phyloP scores from a whole-genome alignment of 140 eudicot species.

The Anethum foeniculum region DNA sequence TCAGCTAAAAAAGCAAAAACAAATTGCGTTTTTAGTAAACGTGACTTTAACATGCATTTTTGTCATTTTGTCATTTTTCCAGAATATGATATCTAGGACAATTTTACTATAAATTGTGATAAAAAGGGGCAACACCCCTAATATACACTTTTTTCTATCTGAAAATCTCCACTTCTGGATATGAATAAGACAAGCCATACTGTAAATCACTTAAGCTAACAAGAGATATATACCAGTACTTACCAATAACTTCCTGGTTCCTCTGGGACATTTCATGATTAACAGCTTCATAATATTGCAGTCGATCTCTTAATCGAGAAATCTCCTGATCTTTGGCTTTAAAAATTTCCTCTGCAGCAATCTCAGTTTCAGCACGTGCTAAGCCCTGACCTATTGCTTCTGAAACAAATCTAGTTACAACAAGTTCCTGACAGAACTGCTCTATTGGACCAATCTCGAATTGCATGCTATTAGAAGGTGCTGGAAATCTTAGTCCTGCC shows the following conservation, averaged over 20 bases:
- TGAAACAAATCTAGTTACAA: conserved; percentile 47
- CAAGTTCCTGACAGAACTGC: conserved; percentile 50
- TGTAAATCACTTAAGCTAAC: neutral
- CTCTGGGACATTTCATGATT: conserved; percentile 78
- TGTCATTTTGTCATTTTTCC: no score
- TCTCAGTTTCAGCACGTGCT: conserved; percentile 61
- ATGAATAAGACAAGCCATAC: neutral
- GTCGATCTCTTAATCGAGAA: conserved; percentile 47
- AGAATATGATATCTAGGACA: no score
- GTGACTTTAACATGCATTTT: no score
- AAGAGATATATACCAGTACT: neutral
- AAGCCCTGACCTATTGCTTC: conserved; percentile 62
- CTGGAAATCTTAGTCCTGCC: conserved; percentile 34
- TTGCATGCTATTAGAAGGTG: conserved; percentile 30
- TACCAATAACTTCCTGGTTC: conserved; percentile 67
- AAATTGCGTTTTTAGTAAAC: no score
- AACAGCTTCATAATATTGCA: conserved; percentile 72
- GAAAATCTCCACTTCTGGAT: neutral
- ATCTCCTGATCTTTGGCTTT: conserved; percentile 67
- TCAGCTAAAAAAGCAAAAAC: no score
- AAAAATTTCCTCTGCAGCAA: conserved; percentile 43
- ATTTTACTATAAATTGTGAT: no score
- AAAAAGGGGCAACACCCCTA: neutral
- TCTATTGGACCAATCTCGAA: conserved; percentile 36
- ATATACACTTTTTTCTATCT: neutral